These are phyloP conservation scores for Phytophthora macrochlamydospora DNA, from an alignment of 352 stramenopile genomes.

Conservation along the genomic window DNA sequence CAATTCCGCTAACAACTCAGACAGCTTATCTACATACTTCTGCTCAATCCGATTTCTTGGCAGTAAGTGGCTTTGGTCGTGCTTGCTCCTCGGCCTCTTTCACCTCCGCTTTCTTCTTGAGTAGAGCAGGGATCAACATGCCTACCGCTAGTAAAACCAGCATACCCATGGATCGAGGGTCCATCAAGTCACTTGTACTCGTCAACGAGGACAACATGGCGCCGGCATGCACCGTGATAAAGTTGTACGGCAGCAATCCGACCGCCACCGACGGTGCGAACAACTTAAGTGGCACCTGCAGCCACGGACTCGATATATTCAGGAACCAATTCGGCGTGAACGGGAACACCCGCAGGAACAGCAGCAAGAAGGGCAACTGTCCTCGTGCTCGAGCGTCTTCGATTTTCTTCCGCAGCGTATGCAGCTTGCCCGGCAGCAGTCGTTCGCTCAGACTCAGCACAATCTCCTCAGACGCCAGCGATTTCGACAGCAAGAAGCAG, in stretches of 20 bases:
- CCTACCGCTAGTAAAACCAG: conserved; percentile 61
- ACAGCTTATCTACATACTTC: too few species aligned
- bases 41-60: conserved; percentile 32
- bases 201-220: conserved; percentile 75
- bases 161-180: conserved; percentile 59
- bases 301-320: conserved; percentile 82
- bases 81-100: conserved; percentile 6
- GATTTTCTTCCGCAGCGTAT: conserved; percentile 55
- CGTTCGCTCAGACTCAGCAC: conserved; percentile 65
- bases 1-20: too few species aligned
- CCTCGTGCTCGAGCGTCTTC: conserved; percentile 49
- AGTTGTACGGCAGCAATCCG: conserved; percentile 85
- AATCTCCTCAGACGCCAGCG: conserved; percentile 61
- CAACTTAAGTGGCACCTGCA: conserved; percentile 65
- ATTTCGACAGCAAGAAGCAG: conserved; percentile 75
- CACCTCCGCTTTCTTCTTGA: conserved; percentile 48
- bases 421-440: conserved; percentile 64
- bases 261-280: conserved; percentile 73
- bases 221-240: conserved; percentile 79
- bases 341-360: conserved; percentile 82
- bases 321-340: conserved; percentile 89
- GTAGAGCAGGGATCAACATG: conserved; percentile 69
- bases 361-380: conserved; percentile 64
- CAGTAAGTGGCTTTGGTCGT: background rate
- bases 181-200: conserved; percentile 70